phyloP scores from a whole-genome alignment of 1,284 basidiomycete genomes.

The Abortiporus biennis region DNA sequence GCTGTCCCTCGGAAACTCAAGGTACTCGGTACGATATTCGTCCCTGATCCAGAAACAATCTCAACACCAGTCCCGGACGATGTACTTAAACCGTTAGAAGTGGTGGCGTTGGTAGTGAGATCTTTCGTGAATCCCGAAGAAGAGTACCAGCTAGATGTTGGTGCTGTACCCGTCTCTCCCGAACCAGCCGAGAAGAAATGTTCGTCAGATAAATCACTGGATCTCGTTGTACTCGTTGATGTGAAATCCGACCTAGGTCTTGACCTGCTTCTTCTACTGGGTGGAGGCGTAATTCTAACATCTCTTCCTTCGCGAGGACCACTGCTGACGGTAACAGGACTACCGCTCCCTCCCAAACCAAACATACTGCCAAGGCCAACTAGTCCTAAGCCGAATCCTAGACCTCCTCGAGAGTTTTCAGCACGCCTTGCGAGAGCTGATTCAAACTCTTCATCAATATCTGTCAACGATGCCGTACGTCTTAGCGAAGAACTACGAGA shows the following conservation, averaged over 20 bases:
- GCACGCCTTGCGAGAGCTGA: conserved; percentile 37
- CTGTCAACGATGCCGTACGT: conserved; percentile 70
- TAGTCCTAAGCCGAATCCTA: conserved; percentile 29
- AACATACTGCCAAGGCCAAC: conserved; percentile 31
- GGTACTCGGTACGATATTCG: conserved; percentile 43
- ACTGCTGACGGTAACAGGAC: conserved; percentile 52
- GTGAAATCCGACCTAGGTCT: too few relatives aligned
- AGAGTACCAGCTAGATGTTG: conserved; percentile 28
- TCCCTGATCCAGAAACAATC: conserved; percentile 36
- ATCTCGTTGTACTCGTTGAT: conserved; percentile 22
- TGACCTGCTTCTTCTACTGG: conserved; percentile 29
- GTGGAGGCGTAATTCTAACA: conserved; percentile 58
- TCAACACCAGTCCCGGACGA: conserved; percentile 21
- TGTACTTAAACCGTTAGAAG: background rate
- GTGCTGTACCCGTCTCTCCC: conserved; percentile 20
- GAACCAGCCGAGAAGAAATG: conserved; percentile 48
- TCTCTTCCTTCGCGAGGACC: conserved; percentile 44
- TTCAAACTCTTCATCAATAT: conserved; percentile 66
- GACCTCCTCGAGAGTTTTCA: conserved; percentile 35
- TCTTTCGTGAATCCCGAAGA: conserved; percentile 23
- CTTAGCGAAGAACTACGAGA: conserved; percentile 54
- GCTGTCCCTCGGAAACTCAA: conserved; percentile 49
- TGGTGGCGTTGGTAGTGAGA: conserved; percentile 3
- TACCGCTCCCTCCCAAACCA: conserved; percentile 32
- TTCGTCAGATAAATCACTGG: conserved; percentile 47